phyloP scores from a whole-genome alignment of 768 basidiomycete species.

The Tubosaeta brunneosetosa region DNA sequence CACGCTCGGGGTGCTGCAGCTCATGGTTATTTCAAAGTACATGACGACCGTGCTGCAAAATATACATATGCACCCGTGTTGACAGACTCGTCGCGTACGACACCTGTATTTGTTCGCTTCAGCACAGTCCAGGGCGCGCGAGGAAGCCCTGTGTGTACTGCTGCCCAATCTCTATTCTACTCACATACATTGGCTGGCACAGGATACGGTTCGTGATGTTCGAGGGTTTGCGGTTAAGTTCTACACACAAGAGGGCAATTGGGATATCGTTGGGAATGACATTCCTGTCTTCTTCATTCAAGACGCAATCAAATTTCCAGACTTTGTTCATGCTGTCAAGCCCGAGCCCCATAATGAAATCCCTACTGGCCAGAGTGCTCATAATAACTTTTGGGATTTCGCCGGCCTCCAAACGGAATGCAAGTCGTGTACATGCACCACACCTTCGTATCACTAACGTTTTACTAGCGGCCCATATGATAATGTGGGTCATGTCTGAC shows the following conservation, averaged over 20 bases:
- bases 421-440: conserved; percentile 17
- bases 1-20: conserved; percentile 71
- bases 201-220: conserved; percentile 79
- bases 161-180: not conserved
- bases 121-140: conserved; percentile 78
- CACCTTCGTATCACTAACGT: conserved; percentile 11
- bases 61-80: conserved; percentile 68
- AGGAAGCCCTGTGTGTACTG: conserved; percentile 67
- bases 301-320: conserved; percentile 81
- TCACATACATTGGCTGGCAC: not conserved
- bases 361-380: conserved; percentile 61
- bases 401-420: conserved; percentile 66
- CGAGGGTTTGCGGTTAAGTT: conserved; percentile 83
- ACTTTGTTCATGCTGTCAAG: conserved; percentile 79
- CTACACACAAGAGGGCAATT: conserved; percentile 81
- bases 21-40: conserved; percentile 79
- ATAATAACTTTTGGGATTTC: conserved; percentile 90
- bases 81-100: conserved; percentile 66
- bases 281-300: conserved; percentile 82
- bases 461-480: conserved; percentile 57
- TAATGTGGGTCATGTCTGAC: conserved; percentile 85
- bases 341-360: conserved; percentile 84
- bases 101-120: conserved; percentile 79
- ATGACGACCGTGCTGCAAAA: conserved; percentile 61
- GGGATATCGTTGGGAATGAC: conserved; percentile 84